A percentile compares a stretch with the other conserved stretches of the same genome.
Evolutionary conservation across 1,284 basidiomycete species (phyloP).

Genomic region (Pisolithus thermaeus): DNA sequence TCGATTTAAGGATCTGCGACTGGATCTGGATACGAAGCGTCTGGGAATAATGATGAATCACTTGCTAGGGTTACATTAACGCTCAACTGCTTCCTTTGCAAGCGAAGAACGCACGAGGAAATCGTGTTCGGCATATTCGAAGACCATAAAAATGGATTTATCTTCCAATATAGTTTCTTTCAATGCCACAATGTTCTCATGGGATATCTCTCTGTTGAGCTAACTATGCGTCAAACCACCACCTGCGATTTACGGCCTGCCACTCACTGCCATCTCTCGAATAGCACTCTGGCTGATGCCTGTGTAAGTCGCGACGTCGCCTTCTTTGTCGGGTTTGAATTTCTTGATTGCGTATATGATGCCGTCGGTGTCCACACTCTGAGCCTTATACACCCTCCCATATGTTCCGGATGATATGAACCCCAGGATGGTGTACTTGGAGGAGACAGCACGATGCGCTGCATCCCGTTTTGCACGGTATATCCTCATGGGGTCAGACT

Average conservation of each 20-base stretch:
- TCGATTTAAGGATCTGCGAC: slow-evolving; percentile 79
- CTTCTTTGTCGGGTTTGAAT: slow-evolving; percentile 99
- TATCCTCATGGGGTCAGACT: slow-evolving; percentile 74
- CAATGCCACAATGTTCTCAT: slow-evolving; percentile 89
- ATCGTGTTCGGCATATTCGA: slow-evolving; percentile 98
- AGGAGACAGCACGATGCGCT: slow-evolving; percentile 60
- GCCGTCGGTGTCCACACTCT: slow-evolving; percentile 62
- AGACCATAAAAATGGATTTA: slow-evolving; percentile 98
- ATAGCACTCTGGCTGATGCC: slow-evolving; percentile 98
- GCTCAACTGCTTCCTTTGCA: background rate
- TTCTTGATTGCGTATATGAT: slow-evolving; percentile 95
- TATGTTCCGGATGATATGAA: slow-evolving; percentile 99
- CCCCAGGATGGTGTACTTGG: slow-evolving; percentile 88
- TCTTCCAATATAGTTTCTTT: slow-evolving; percentile 96
- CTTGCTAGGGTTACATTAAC: slow-evolving; percentile 58
- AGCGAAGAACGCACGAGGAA: slow-evolving; percentile 65
- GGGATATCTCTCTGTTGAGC: slow-evolving; percentile 91
- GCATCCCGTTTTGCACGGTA: slow-evolving; percentile 77
- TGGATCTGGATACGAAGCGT: slow-evolving; percentile 76
- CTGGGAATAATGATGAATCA: slow-evolving; percentile 96
- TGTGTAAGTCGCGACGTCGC: slow-evolving; percentile 88
- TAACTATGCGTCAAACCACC: slow-evolving; percentile 26
- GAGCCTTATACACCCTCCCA: slow-evolving; percentile 96
- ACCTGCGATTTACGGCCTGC: background rate
- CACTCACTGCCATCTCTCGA: slow-evolving; percentile 86